A percentile compares a stretch with the other conserved stretches of the same genome.
Evolutionary conservation across 2,329 filamentous ascomycete species (phyloP).

Genomic region (Lecanicillium sp.): DNA sequence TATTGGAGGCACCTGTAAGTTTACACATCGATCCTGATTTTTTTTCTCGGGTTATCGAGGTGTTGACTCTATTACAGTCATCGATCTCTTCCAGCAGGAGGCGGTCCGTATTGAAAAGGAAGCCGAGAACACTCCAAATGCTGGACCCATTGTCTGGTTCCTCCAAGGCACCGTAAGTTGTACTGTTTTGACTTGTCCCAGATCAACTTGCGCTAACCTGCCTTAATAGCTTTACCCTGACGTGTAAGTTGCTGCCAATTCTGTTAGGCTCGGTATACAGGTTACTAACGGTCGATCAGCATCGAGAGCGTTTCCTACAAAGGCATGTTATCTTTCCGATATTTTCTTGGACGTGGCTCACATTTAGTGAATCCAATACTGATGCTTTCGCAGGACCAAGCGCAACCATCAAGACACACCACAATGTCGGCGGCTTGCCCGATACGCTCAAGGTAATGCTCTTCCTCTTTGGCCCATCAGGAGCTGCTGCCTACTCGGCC

Average conservation of each 20-base stretch:
- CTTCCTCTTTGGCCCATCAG: no score
- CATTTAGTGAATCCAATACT: no score
- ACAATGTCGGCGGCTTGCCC: slow-evolving; percentile 64
- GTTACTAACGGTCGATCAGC: background rate
- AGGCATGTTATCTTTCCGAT: no score
- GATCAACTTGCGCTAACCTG: slow-evolving; percentile 1
- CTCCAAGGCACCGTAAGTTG: slow-evolving; percentile 88
- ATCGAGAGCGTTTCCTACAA: slow-evolving; percentile 31
- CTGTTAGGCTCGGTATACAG: no score
- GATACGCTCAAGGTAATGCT: no score
- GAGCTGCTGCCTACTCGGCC: no score
- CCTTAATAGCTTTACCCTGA: slow-evolving; percentile 54
- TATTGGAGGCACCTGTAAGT: slow-evolving; percentile 59
- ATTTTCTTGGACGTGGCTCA: no score
- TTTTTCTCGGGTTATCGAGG: no score
- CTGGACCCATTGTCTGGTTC: slow-evolving; percentile 77
- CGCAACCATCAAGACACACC: slow-evolving; percentile 44
- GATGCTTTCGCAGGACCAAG: slow-evolving; percentile 38
- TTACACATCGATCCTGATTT: no score
- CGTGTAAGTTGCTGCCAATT: slow-evolving; percentile 10
- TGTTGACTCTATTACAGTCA: slow-evolving; percentile 11
- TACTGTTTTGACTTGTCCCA: no score
- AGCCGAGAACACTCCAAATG: slow-evolving; percentile 55
- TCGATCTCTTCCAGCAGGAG: slow-evolving; percentile 69
- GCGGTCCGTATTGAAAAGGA: slow-evolving; percentile 61